Evolutionary conservation across 306 rosid species (phyloP).

Genomic region (peach (Prunus persica)): DNA sequence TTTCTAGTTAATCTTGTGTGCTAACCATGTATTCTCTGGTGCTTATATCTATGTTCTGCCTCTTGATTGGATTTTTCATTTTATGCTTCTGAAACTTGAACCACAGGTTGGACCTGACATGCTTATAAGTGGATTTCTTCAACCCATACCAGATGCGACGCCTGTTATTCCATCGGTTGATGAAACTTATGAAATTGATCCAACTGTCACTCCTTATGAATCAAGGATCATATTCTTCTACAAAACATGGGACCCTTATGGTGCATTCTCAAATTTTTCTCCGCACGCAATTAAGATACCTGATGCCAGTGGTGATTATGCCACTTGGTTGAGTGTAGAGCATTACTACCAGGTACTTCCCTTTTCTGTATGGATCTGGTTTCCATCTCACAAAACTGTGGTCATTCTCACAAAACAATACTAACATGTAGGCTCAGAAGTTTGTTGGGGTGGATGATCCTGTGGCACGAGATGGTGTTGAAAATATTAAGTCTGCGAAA

Average conservation of each 20-base stretch:
- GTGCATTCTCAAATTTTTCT: conserved; percentile 87
- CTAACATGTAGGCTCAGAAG: conserved; percentile 62
- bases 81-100: conserved; percentile 21
- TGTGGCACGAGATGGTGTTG: conserved; percentile 54
- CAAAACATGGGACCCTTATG: conserved; percentile 90
- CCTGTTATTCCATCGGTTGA: conserved; percentile 78
- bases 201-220: conserved; percentile 70
- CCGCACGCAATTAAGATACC: conserved; percentile 78
- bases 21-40: not conserved
- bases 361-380: conserved; percentile 14
- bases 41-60: not conserved
- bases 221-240: conserved; percentile 74
- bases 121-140: conserved; percentile 86
- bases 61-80: not conserved
- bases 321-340: conserved; percentile 81
- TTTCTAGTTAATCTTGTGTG: not conserved
- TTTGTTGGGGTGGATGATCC: conserved; percentile 67
- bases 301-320: conserved; percentile 55
- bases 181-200: conserved; percentile 80
- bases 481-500: conserved; percentile 66
- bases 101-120: conserved; percentile 89
- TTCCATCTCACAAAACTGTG: conserved; percentile 6
- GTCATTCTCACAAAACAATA: conserved; percentile 6
- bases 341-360: conserved; percentile 90
- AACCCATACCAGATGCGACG: conserved; percentile 67